phyloP scores from a whole-genome alignment of 805 yeast genomes.

The Candida dajiaensis region DNA sequence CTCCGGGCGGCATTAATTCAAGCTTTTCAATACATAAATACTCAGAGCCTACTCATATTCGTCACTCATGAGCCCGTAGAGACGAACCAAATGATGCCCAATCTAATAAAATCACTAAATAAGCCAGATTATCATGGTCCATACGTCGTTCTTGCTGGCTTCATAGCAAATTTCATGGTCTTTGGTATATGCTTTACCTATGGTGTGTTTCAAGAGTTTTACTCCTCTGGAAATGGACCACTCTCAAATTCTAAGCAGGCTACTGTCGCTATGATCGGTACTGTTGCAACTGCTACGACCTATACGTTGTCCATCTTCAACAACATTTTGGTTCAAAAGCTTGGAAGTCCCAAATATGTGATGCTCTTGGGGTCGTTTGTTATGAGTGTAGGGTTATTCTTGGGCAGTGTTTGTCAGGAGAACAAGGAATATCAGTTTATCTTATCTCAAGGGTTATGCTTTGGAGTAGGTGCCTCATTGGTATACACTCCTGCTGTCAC shows the following conservation, averaged over 20 bases:
- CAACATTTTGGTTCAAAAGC: slow-evolving; percentile 16
- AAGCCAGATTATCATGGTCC: background rate
- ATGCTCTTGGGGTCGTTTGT: slow-evolving; percentile 26
- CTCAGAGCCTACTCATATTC: too few species aligned
- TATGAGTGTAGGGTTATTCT: slow-evolving; percentile 26
- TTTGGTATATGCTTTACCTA: slow-evolving; percentile 32
- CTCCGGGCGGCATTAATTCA: background rate
- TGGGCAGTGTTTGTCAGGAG: slow-evolving; percentile 22
- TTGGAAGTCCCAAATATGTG: slow-evolving; percentile 16
- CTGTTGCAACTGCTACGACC: slow-evolving; percentile 27
- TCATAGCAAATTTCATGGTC: slow-evolving; percentile 26
- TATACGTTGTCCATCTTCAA: slow-evolving; percentile 27
- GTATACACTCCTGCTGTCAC: slow-evolving; percentile 30
- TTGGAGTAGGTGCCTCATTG: slow-evolving; percentile 30
- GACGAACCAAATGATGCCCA: background rate
- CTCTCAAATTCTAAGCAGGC: slow-evolving; percentile 21
- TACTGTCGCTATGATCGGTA: slow-evolving; percentile 29
- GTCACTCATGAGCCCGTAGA: too few species aligned
- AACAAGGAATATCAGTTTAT: slow-evolving; percentile 23
- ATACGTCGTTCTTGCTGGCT: slow-evolving; percentile 16
- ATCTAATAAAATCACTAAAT: background rate
- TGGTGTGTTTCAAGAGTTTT: slow-evolving; percentile 34
- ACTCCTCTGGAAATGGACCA: slow-evolving; percentile 28
- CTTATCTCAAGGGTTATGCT: slow-evolving; percentile 29
- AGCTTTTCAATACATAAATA: too few species aligned